phyloP scores from a whole-genome alignment of 169 alveolate species.

The Plasmodium yoelii region DNA sequence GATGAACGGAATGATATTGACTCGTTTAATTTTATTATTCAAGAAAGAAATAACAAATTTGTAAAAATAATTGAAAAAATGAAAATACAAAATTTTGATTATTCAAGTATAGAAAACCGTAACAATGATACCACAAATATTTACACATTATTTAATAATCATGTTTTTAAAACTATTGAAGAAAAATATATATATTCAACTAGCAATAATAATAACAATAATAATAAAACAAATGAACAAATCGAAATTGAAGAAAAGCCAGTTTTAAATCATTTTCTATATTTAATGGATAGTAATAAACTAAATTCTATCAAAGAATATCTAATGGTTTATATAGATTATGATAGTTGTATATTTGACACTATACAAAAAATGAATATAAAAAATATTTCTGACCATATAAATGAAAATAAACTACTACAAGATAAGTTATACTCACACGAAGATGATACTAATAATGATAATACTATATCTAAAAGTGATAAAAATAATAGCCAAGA shows the following conservation, averaged over 20 bases:
- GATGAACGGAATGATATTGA: constrained; percentile 55
- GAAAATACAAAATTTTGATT: constrained; percentile 54
- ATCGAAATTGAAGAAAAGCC: background rate
- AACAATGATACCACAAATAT: background rate
- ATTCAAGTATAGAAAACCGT: background rate
- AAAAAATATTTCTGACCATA: constrained; percentile 5
- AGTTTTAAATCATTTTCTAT: constrained; percentile 36
- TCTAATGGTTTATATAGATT: constrained; percentile 28
- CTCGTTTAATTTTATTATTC: constrained; percentile 11
- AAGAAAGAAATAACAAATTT: constrained; percentile 49
- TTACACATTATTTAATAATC: background rate
- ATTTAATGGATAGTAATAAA: constrained; percentile 40
- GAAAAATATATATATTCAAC: constrained; percentile 4
- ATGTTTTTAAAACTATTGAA: constrained; percentile 28
- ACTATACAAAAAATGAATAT: constrained; percentile 41
- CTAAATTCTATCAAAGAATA: constrained; percentile 57
- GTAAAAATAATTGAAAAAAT: constrained; percentile 22
- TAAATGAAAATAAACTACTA: background rate
- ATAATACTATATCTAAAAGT: too few species aligned
- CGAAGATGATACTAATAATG: background rate
- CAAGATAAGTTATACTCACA: background rate
- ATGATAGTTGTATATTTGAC: constrained; percentile 49
- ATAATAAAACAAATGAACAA: background rate
- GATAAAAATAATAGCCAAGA: background rate
- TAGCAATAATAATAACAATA: background rate